Evolutionary conservation across 768 basidiomycete genomes (phyloP), one percentile per base, ranked within the genome.

Genomic region (Tephrocybe sp.): DNA sequence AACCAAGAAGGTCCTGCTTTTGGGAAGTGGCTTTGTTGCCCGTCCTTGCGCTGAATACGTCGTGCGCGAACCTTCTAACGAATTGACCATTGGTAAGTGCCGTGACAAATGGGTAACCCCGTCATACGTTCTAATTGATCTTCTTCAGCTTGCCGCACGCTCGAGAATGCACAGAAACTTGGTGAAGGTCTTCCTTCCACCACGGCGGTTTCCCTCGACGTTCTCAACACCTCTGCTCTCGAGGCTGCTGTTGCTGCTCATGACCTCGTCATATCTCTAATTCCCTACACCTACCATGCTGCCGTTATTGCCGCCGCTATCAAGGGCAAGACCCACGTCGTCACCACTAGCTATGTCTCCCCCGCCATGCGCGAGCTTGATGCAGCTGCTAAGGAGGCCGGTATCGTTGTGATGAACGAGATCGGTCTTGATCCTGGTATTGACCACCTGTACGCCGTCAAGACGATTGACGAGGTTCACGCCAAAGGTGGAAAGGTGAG

Each of bases 391-490:
- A 88, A 87, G 72, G 80, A 84, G 50, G 94, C 95, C 1, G 95
- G 94, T 5, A 92, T 98, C 62, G 77, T 93, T 46, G 90, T 98
- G 57, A 77, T 98, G 80, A 99, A 99, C 71, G 97, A 99, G 74
- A 91, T 99, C 61, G 97, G 97, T 45, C 80, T 99, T 38, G 96
- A 98, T 69, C 94, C 94, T 42, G 94, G 94, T 64, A 90, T 96
- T 53, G 92, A 95, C 68, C 92, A 95, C 68, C 69, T 97, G 53
- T 95, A 94, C 67, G 94, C 94, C 26, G 75, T 97, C 69, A 96
- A 96, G 80, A 92, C 86, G 19, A 92, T 99, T 58, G 80, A 82
- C 45, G 96, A 98, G 67, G 91, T 98, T 4, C 94, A 99, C 66
- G 87, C 80, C 39, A 89, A 89, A 64, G 95, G 96, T 34, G 97